A percentile compares a stretch with the other conserved stretches of the same genome.
Conservation (phyloP, 2,329 filamentous ascomycete species). For the Biscogniauxia marginata region DNA sequence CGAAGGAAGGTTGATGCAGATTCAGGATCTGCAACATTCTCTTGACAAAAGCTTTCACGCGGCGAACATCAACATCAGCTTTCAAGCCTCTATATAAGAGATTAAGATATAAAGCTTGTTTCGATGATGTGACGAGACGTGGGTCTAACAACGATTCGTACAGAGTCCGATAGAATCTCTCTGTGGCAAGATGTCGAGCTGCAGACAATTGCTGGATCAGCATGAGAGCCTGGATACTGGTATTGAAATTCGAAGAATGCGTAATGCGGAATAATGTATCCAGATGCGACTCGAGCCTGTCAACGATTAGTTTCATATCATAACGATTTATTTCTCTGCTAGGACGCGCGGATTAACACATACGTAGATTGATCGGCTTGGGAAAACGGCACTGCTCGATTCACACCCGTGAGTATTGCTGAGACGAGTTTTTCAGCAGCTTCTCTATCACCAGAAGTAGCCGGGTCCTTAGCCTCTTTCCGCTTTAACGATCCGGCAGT, state of each 20-base stretch:
- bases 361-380: constrained; percentile 74
- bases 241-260: constrained; percentile 98
- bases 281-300: constrained; percentile 78
- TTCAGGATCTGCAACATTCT: constrained; percentile 83
- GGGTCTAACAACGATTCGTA: constrained; percentile 95
- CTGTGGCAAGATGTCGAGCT: constrained; percentile 75
- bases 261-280: constrained; percentile 95
- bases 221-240: constrained; percentile 91
- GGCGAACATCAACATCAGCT: constrained; percentile 82
- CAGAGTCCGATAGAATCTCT: constrained; percentile 91
- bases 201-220: constrained; percentile 89
- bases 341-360: constrained; percentile 33
- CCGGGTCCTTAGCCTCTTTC: constrained; percentile 35
- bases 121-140: constrained; percentile 83
- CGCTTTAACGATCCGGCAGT: constrained; percentile 35
- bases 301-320: constrained; percentile 21
- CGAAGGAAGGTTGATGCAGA: constrained; percentile 88
- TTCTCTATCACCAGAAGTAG: constrained; percentile 54
- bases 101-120: constrained; percentile 94
- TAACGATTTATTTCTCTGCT: background rate
- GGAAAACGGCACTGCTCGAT: constrained; percentile 92
- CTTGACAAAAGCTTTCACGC: constrained; percentile 95
- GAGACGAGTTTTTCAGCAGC: constrained; percentile 89
- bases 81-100: constrained; percentile 86
- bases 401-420: constrained; percentile 88